Evolutionary conservation across 345 rosid species (phyloP).

Genomic region (Rhodamnia argentea): DNA sequence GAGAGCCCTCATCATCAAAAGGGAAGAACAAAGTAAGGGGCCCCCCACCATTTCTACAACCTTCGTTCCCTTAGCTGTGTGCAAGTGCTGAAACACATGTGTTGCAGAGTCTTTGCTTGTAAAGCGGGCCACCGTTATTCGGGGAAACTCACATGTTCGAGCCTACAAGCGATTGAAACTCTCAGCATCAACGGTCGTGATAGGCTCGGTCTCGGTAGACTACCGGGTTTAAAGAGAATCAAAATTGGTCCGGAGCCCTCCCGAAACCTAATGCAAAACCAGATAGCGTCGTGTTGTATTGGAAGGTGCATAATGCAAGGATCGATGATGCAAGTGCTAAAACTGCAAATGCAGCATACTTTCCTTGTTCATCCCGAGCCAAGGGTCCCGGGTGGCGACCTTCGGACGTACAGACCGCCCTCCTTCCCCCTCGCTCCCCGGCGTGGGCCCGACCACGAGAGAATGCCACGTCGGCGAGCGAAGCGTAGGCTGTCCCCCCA

Average conservation of each 20-base stretch:
- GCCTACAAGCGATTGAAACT: not conserved
- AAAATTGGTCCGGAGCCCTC: not conserved
- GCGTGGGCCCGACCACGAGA: not conserved
- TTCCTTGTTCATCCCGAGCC: too few relatives aligned
- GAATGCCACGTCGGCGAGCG: not conserved
- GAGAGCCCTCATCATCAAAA: not conserved
- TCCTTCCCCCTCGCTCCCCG: not conserved
- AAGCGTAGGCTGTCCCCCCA: not conserved
- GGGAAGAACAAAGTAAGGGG: not conserved
- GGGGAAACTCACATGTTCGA: not conserved
- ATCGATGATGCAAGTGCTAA: too few relatives aligned
- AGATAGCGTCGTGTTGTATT: not conserved
- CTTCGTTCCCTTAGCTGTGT: not conserved
- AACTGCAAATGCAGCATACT: too few relatives aligned
- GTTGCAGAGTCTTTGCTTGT: not conserved
- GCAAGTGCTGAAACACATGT: not conserved
- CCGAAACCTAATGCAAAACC: not conserved
- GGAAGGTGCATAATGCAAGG: not conserved
- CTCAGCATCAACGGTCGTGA: not conserved
- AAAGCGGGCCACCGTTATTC: not conserved
- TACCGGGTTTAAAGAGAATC: not conserved
- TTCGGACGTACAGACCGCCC: not conserved
- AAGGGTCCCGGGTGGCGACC: too few relatives aligned
- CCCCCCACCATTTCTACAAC: not conserved
- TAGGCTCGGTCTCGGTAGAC: not conserved